phyloP scores from a whole-genome alignment of 176 grass and related monocot species.

The Raddia distichophylla region DNA sequence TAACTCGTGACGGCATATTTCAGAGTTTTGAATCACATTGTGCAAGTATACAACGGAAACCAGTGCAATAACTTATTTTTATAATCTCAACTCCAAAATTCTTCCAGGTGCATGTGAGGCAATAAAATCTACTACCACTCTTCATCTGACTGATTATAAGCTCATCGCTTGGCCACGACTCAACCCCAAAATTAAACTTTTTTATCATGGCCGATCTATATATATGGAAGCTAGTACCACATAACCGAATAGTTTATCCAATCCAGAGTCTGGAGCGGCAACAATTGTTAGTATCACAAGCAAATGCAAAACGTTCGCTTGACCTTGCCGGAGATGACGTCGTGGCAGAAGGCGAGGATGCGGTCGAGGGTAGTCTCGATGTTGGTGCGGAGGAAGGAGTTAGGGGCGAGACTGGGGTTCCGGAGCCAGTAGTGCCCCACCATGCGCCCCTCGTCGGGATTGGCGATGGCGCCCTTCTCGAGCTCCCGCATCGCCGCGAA shows the following conservation, averaged over 20 bases:
- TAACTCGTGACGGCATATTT: conserved; percentile 6
- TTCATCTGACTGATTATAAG: neutral
- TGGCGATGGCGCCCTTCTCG: conserved; percentile 97
- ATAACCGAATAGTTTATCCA: neutral
- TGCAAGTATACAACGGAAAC: neutral
- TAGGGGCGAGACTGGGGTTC: conserved; percentile 70
- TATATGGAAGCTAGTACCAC: neutral
- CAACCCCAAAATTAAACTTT: conserved; percentile 2
- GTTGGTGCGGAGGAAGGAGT: conserved; percentile 64
- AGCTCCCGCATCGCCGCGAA: conserved; percentile 85
- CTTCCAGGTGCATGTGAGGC: neutral
- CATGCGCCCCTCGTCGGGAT: conserved; percentile 92
- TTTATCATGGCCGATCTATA: neutral
- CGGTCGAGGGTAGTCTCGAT: conserved; percentile 82
- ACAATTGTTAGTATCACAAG: neutral
- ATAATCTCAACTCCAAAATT: neutral
- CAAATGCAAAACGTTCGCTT: neutral
- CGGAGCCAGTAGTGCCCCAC: conserved; percentile 98
- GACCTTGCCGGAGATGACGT: conserved; percentile 83
- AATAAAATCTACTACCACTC: neutral
- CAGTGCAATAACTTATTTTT: neutral
- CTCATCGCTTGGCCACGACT: neutral
- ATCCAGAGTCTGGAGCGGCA: neutral
- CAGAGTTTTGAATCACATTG: neutral
- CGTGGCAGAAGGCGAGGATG: conserved; percentile 78